Percentiles rank a stretch among this genome's conserved stretches.
Conservation (phyloP, 2,329 filamentous ascomycete species). For the Tolypocladium capitatum region DNA sequence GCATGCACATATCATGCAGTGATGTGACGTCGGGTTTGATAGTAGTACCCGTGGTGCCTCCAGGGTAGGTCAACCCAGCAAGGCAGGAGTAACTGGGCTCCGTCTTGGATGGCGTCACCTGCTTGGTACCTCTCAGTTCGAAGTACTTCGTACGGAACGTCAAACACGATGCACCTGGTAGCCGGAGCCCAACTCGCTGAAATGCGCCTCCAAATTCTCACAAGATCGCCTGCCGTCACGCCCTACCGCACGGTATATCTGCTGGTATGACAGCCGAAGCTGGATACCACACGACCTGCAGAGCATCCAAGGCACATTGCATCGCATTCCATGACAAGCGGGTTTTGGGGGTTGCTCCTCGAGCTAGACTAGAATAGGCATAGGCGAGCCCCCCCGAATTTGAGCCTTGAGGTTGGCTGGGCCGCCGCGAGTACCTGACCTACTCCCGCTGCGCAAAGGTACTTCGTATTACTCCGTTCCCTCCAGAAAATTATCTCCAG, state of each 20-base stretch:
- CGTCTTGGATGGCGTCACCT: neutral
- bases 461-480: too few relatives aligned
- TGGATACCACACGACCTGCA: neutral
- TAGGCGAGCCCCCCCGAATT: neutral
- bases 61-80: neutral
- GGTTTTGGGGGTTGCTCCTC: neutral
- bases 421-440: neutral
- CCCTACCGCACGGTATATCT: neutral
- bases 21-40: neutral
- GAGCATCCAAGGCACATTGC: neutral
- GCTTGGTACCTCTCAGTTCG: neutral
- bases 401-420: neutral
- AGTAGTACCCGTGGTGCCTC: neutral
- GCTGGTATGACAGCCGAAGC: neutral
- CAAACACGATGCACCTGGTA: neutral
- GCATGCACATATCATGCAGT: neutral
- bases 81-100: neutral
- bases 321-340: neutral
- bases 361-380: neutral
- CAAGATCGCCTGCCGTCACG: neutral
- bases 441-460: neutral
- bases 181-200: neutral
- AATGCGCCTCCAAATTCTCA: neutral
- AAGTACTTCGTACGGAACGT: too few relatives aligned
- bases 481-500: conserved; percentile 22